Percentiles rank a stretch among this genome's conserved stretches.
Conservation (phyloP, 2,329 filamentous ascomycete species). For the Fusarium circinatum region DNA sequence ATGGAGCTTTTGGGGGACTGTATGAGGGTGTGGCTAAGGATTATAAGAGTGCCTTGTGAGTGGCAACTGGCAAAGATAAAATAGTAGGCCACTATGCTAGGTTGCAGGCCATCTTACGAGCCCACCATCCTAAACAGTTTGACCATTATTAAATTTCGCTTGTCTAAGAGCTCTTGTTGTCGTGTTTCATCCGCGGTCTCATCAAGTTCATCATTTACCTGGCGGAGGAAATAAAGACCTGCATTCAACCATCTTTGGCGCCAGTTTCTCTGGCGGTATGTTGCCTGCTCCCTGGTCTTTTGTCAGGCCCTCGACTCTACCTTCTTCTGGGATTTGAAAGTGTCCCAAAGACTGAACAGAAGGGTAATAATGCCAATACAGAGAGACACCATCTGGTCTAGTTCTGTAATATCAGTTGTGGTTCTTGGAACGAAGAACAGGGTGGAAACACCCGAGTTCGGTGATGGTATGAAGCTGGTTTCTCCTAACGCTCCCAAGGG, state of each 20-base stretch:
- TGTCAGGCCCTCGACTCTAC: neutral
- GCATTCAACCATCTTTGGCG: neutral
- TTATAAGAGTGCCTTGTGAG: neutral
- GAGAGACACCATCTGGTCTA: neutral
- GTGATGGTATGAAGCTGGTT: neutral
- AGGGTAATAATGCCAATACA: neutral
- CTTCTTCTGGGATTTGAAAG: neutral
- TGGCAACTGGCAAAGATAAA: neutral
- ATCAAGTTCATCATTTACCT: neutral
- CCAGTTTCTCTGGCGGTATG: neutral
- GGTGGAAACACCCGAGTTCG: fast-evolving
- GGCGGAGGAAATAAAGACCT: neutral
- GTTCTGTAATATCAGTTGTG: neutral
- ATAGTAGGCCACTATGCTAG: neutral
- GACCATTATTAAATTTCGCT: neutral
- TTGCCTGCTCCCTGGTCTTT: neutral
- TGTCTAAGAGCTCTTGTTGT: neutral
- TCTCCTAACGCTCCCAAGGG: neutral
- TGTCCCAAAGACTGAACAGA: neutral
- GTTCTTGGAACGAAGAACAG: neutral
- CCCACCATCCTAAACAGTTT: neutral
- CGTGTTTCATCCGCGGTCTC: neutral
- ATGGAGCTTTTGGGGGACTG: conserved; percentile 49
- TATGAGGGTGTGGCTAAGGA: conserved; percentile 27
- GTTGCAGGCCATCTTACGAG: neutral